phyloP scores from a whole-genome alignment of 163 green algal species.

The Chlorella variabilis region DNA sequence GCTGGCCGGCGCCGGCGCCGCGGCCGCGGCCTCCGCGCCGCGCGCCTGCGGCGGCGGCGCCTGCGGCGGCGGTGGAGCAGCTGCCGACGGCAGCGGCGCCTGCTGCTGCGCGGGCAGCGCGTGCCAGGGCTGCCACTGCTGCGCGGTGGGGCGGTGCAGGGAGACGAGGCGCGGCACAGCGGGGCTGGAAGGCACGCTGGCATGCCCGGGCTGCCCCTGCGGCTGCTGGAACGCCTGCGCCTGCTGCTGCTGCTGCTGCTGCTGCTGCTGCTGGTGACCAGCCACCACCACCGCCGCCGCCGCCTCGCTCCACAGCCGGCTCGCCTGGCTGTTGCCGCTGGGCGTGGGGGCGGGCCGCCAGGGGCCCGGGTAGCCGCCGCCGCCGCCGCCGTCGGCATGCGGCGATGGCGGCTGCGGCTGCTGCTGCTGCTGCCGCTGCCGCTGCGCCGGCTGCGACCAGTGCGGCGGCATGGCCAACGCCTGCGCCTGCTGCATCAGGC shows the following conservation, averaged over 20 bases:
- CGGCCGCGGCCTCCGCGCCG: background rate
- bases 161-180: background rate
- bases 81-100: background rate
- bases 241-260: conserved; percentile 8
- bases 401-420: background rate
- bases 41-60: background rate
- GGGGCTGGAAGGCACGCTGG: background rate
- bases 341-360: background rate
- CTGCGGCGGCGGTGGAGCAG: background rate
- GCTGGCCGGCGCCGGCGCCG: background rate
- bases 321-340: background rate
- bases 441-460: background rate
- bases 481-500: background rate
- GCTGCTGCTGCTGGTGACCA: background rate
- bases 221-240: background rate
- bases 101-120: background rate
- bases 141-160: background rate
- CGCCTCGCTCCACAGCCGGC: background rate
- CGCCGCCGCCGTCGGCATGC: too few relatives aligned
- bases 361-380: background rate
- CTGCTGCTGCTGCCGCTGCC: background rate
- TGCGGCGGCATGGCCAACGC: background rate
- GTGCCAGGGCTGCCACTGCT: background rate
- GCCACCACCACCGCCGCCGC: background rate
- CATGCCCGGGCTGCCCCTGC: background rate